A percentile compares a stretch with the other conserved stretches of the same genome.
These are phyloP conservation scores for Candida germanica DNA, from an alignment of 805 yeast genomes.

Conservation along the genomic window DNA sequence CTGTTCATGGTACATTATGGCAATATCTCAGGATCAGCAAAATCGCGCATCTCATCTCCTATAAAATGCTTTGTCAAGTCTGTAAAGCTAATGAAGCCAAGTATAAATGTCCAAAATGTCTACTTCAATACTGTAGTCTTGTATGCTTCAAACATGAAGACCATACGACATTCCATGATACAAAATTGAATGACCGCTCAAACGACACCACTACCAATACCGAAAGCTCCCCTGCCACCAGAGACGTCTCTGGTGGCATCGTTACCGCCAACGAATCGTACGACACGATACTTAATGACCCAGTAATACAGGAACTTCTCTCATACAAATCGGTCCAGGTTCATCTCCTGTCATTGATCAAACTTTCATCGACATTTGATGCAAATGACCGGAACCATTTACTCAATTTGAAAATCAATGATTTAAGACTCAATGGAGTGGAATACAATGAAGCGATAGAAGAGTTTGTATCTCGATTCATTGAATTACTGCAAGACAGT, in stretches of 20 bases:
- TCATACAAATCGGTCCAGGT: conserved; percentile 51
- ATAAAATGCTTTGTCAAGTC: conserved; percentile 36
- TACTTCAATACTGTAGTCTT: conserved; percentile 51
- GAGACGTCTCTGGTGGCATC: not conserved
- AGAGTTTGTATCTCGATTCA: conserved; percentile 54
- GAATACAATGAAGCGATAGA: conserved; percentile 69
- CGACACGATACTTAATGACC: conserved; percentile 35
- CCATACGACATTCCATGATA: conserved; percentile 27
- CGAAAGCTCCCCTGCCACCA: not conserved
- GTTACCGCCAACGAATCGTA: conserved; percentile 13
- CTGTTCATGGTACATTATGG: no score
- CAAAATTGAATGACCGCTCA: no score
- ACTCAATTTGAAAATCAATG: conserved; percentile 59
- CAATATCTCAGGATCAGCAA: no score
- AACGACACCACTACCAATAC: no score
- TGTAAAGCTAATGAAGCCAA: conserved; percentile 38
- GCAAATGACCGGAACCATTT: conserved; percentile 55
- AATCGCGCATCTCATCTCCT: no score
- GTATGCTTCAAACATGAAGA: conserved; percentile 52
- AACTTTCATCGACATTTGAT: conserved; percentile 8
- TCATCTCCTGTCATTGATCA: conserved; percentile 49
- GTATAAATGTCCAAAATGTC: conserved; percentile 59
- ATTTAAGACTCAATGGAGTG: conserved; percentile 59
- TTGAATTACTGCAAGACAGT: conserved; percentile 17
- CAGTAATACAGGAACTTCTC: conserved; percentile 44